These are phyloP conservation scores for Tripterygium wilfordii DNA, from an alignment of 177 flowering plant species.

Conservation along the genomic window DNA sequence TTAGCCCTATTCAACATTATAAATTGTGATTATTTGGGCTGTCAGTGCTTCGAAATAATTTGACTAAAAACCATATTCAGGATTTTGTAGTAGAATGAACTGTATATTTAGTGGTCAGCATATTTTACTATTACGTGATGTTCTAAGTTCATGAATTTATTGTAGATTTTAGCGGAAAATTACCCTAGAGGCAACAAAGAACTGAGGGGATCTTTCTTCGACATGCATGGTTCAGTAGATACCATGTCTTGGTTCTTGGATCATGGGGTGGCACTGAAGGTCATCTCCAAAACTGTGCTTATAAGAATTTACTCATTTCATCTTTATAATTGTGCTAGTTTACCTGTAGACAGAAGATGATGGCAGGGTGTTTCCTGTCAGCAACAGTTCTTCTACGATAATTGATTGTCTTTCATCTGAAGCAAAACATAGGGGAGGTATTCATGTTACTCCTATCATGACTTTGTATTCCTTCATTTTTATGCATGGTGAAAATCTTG, in stretches of 20 bases:
- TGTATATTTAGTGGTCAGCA: too few relatives aligned
- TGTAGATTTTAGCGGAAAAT: slow-evolving; percentile 72
- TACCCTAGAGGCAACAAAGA: slow-evolving; percentile 92
- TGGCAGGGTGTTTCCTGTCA: slow-evolving; percentile 95
- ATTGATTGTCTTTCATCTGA: slow-evolving; percentile 83
- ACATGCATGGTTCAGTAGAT: slow-evolving; percentile 73
- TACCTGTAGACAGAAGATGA: slow-evolving; percentile 67
- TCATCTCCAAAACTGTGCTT: slow-evolving; percentile 14
- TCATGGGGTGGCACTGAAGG: slow-evolving; percentile 88
- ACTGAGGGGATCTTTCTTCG: slow-evolving; percentile 82
- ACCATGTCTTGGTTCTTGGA: slow-evolving; percentile 94
- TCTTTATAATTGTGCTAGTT: slow-evolving; percentile 4
- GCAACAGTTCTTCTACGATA: slow-evolving; percentile 74
- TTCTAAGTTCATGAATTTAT: too few relatives aligned
- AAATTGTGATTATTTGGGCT: too few relatives aligned
- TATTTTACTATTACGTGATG: too few relatives aligned
- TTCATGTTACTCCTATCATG: too few relatives aligned
- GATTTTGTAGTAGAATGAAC: too few relatives aligned
- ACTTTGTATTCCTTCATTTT: neutral
- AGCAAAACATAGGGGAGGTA: slow-evolving; percentile 69
- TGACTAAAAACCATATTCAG: too few relatives aligned
- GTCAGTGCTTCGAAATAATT: too few relatives aligned
- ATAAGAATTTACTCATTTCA: slow-evolving; percentile 3
- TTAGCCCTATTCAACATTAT: too few relatives aligned
- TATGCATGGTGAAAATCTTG: neutral